Evolutionary conservation across 1,284 basidiomycete species (phyloP), one percentile per base, ranked within the genome.

Genomic region (Vanrija sp.): DNA sequence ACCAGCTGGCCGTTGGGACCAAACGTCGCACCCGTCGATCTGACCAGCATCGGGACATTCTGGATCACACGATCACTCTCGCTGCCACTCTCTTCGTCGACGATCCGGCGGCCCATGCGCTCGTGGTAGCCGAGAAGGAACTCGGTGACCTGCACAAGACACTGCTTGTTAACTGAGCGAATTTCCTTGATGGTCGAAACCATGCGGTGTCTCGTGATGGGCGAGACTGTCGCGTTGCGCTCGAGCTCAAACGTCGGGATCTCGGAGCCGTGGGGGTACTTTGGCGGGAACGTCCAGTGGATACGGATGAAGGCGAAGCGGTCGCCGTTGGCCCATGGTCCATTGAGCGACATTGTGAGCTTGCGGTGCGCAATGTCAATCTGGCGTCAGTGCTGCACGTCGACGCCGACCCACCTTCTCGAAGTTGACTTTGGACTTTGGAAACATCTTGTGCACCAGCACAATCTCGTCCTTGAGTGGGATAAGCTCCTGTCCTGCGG

Each of bases 201-300:
- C 61, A 96, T 87, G 57, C 83, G 85, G 9, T 86, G 86, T 16
- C 89, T 83, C 46, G 83, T 85, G 65, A 85, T 85, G 46, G 86
- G 82, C 1, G 87, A 83, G 49, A 95, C 87, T 3, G 91, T 80
- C 0, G 88, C 86, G 61, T 84, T 91, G 25, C 85, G 83, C 66
- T 95, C 91, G 3, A 96, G 80, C 54, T 92, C 89, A 46, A 94
- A 83, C 3, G 81, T 81, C 0, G 91, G 91, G 0, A 83, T 84
- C 16, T 88, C 86, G 12, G 67, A 66, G 51, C 85, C 79, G 21
- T 84, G 81, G 0, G 92, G 91, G 67, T 97, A 97, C 46, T 84
- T 83, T 29, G 83, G 81, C 1, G 93, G 92, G 69, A 96, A 96
- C 2, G 85, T 85, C 78, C 95, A 94, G 6, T 89, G 87, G n/a